Percentiles rank a stretch among this genome's conserved stretches.
Conservation (phyloP, 2,329 filamentous ascomycete genomes). For the Colletotrichum coccodes region DNA sequence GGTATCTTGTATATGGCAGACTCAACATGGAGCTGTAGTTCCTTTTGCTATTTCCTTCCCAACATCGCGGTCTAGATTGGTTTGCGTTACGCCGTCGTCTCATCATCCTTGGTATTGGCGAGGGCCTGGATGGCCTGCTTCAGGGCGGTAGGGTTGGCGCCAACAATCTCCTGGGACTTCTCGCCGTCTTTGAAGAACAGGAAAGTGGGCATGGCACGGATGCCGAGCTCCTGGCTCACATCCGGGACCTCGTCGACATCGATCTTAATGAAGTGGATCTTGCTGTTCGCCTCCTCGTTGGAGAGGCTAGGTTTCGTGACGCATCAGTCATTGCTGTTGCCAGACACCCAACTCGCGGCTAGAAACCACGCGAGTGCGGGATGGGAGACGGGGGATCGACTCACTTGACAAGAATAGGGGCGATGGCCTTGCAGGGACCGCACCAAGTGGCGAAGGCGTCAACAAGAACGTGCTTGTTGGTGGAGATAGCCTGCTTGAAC, state of each 20-base stretch:
- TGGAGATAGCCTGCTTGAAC: too few relatives aligned
- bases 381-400: constrained; percentile 39
- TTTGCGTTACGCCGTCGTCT: too few relatives aligned
- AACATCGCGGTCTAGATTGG: too few relatives aligned
- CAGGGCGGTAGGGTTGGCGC: constrained; percentile 81
- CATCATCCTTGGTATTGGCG: background rate
- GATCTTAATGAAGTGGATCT: constrained; percentile 84
- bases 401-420: constrained; percentile 77
- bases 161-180: constrained; percentile 78
- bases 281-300: constrained; percentile 60
- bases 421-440: constrained; percentile 92
- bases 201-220: constrained; percentile 96
- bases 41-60: background rate
- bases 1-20: constrained; percentile 5
- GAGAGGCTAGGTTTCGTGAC: background rate
- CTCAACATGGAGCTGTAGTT: too few relatives aligned
- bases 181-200: constrained; percentile 83
- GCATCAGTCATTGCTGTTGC: background rate
- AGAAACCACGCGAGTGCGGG: background rate
- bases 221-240: constrained; percentile 78
- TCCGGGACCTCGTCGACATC: constrained; percentile 87
- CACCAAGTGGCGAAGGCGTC: constrained; percentile 94
- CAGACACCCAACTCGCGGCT: background rate
- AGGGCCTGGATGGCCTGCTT: constrained; percentile 50
- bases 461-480: constrained; percentile 77